Conservation (phyloP, 202 grass and related monocot species). For the Eragrostis tef region DNA sequence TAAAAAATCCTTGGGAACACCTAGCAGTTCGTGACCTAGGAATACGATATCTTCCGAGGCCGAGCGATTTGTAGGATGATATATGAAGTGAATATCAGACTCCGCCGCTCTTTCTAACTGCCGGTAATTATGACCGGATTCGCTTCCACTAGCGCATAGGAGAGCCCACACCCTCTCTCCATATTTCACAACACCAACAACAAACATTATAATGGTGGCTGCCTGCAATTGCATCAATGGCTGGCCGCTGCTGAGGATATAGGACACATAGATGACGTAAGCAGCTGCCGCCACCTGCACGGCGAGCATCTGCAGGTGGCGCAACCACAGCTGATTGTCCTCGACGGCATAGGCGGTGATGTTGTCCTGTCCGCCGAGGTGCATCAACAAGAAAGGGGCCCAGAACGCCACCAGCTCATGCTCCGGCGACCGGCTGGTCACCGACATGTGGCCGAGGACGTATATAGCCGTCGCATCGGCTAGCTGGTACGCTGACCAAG, state of each 20-base stretch:
- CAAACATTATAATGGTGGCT: constrained; percentile 35
- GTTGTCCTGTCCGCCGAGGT: constrained; percentile 47
- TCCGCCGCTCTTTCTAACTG: background rate
- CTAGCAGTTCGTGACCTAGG: background rate
- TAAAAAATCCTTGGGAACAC: background rate
- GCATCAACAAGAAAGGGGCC: constrained; percentile 50
- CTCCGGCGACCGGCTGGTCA: background rate
- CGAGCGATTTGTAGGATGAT: no score
- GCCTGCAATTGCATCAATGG: background rate
- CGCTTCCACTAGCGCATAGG: constrained; percentile 1
- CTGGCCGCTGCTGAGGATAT: background rate
- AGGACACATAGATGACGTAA: constrained; percentile 4
- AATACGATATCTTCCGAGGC: background rate
- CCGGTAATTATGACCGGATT: background rate
- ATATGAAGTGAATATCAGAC: background rate
- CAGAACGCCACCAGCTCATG: constrained; percentile 36
- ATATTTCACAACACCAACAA: constrained; percentile 40
- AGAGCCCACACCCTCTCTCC: constrained; percentile 42
- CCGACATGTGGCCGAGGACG: constrained; percentile 42
- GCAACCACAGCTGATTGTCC: constrained; percentile 46
- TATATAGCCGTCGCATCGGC: constrained; percentile 41
- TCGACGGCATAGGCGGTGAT: constrained; percentile 51
- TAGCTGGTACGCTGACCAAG: constrained; percentile 48
- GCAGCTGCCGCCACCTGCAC: constrained; percentile 15
- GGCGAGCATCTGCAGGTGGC: constrained; percentile 32